These are phyloP conservation scores for Arthrobotrys megalospora DNA, from an alignment of 2,329 filamentous ascomycete genomes.

Conservation along the genomic window DNA sequence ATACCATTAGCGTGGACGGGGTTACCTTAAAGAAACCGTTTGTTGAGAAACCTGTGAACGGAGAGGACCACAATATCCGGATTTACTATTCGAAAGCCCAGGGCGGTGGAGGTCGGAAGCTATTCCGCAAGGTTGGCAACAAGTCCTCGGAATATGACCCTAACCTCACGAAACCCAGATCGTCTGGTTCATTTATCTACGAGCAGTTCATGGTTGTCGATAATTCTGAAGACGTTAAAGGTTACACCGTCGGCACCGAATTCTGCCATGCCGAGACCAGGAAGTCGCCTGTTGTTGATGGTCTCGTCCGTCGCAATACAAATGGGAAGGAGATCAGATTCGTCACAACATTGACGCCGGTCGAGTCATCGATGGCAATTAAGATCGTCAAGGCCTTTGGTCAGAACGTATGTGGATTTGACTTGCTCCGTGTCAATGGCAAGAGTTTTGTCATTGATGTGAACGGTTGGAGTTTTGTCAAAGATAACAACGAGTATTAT, in stretches of 20 bases:
- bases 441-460: conserved; percentile 98
- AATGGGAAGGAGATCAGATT: conserved; percentile 98
- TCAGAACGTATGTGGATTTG: conserved; percentile 95
- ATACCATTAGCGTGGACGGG: conserved; percentile 90
- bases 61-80: conserved; percentile 98
- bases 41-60: conserved; percentile 97
- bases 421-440: conserved; percentile 87
- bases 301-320: conserved; percentile 93
- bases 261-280: conserved; percentile 98
- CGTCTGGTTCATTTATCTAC: conserved; percentile 89
- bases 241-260: conserved; percentile 92
- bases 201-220: conserved; percentile 97
- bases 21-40: conserved; percentile 88
- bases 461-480: conserved; percentile 99
- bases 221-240: conserved; percentile 98
- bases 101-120: conserved; percentile 88
- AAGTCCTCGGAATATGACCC: conserved; percentile 96
- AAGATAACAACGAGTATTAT: conserved; percentile 99
- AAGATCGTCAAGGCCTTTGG: conserved; percentile 94
- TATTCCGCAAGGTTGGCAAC: conserved; percentile 98
- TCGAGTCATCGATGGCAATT: conserved; percentile 87
- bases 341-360: conserved; percentile 84
- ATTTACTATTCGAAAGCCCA: conserved; percentile 93
- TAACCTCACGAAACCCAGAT: conserved; percentile 81
- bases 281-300: conserved; percentile 97